These are phyloP conservation scores for Sporothrix brunneoviolacea DNA, from an alignment of 2,329 filamentous ascomycete species.

Conservation along the genomic window DNA sequence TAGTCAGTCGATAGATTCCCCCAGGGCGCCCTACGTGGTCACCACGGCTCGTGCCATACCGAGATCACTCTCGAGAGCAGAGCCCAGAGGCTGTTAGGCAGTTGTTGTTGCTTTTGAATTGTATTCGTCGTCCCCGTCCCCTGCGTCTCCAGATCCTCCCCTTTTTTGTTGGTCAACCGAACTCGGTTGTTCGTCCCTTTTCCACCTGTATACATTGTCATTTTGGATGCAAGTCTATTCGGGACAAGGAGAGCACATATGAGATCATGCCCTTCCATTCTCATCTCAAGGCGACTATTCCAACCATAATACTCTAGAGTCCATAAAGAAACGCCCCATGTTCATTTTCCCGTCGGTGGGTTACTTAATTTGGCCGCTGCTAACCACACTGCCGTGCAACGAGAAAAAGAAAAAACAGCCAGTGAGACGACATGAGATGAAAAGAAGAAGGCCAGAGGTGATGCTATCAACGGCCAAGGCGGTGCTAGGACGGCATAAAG, in stretches of 20 bases:
- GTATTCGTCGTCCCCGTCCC: too few species aligned
- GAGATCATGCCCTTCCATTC: too few species aligned
- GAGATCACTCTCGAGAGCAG: conserved; percentile 14
- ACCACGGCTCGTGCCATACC: conserved; percentile 1
- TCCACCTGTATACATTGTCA: too few species aligned
- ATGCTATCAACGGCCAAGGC: not conserved
- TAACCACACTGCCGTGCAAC: not conserved
- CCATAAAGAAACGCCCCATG: too few species aligned
- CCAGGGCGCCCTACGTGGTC: conserved; percentile 11
- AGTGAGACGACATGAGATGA: not conserved
- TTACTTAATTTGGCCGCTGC: too few species aligned
- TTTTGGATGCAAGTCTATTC: too few species aligned
- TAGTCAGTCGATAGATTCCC: conserved; percentile 17
- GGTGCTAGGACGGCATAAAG: too few species aligned
- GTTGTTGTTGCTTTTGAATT: conserved; percentile 2
- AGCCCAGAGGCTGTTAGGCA: conserved; percentile 11
- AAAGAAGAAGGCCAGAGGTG: not conserved
- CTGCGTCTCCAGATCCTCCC: too few species aligned
- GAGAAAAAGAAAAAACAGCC: not conserved
- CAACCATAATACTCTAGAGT: not conserved
- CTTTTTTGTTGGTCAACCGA: too few species aligned
- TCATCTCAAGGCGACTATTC: too few species aligned
- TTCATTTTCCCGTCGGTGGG: not conserved
- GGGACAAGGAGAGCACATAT: too few species aligned
- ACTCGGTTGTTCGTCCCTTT: too few species aligned